Conservation (phyloP, 2,329 filamentous ascomycete genomes). For the Aspergillus udagawae region DNA sequence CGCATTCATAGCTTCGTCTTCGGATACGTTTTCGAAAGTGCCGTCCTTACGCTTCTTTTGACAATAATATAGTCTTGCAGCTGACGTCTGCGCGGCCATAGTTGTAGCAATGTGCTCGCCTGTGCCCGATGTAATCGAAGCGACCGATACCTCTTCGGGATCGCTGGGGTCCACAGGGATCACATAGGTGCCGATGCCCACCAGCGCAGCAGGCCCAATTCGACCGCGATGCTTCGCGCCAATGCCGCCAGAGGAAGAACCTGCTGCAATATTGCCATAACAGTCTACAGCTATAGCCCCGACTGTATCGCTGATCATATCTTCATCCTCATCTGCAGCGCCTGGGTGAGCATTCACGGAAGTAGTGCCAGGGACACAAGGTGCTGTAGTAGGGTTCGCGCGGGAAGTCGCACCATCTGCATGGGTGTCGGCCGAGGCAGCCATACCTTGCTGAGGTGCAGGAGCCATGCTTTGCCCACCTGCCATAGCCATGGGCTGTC, state of each 20-base stretch:
- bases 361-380: background rate
- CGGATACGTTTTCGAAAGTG: conserved; percentile 60
- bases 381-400: background rate
- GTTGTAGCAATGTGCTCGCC: conserved; percentile 98
- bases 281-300: conserved; percentile 91
- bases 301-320: conserved; percentile 86
- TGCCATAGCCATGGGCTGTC: background rate
- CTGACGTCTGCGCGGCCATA: conserved; percentile 81
- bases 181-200: conserved; percentile 86
- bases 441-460: background rate
- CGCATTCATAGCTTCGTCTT: conserved; percentile 71
- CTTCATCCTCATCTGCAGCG: conserved; percentile 29
- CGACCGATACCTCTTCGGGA: conserved; percentile 65
- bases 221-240: conserved; percentile 96
- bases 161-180: conserved; percentile 73
- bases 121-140: conserved; percentile 86
- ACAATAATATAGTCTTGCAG: conserved; percentile 74
- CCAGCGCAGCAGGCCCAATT: conserved; percentile 85
- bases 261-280: conserved; percentile 83
- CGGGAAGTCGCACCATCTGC: background rate
- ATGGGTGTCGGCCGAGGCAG: background rate
- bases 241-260: conserved; percentile 93
- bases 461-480: background rate
- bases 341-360: background rate
- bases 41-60: conserved; percentile 59